phyloP scores from a whole-genome alignment of 768 basidiomycete species.

The Termitomyces sp. region DNA sequence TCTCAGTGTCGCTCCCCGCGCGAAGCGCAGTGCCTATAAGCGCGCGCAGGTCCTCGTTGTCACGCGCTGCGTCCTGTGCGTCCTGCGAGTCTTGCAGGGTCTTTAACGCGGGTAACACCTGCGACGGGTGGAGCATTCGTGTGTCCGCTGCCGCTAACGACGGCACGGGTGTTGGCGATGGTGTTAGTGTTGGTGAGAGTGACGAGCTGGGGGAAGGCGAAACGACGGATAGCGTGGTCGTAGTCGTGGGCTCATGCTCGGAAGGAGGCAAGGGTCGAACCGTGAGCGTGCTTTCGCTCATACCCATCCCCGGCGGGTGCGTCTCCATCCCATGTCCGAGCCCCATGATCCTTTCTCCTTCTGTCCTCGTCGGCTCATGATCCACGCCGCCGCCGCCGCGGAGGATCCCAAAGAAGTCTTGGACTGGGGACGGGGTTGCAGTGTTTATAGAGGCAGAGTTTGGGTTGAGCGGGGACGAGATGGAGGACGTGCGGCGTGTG shows the following conservation, averaged over 20 bases:
- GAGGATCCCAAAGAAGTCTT: conserved; percentile 4
- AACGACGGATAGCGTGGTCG: background rate
- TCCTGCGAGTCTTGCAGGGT: conserved; percentile 32
- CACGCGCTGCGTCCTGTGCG: conserved; percentile 43
- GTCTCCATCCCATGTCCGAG: background rate
- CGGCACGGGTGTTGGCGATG: background rate
- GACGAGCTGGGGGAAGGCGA: background rate
- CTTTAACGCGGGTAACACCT: conserved; percentile 15
- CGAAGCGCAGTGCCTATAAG: conserved; percentile 56
- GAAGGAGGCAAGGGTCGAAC: background rate
- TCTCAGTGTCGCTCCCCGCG: conserved; percentile 55
- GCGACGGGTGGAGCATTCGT: conserved; percentile 7
- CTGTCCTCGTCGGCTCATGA: too few species aligned
- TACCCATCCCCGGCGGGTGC: background rate
- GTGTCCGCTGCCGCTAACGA: too few species aligned
- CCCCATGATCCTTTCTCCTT: background rate
- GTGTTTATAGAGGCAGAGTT: background rate
- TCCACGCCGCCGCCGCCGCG: too few species aligned
- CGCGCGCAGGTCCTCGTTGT: conserved; percentile 50
- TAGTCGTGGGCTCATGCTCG: too few species aligned
- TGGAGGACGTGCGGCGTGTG: too few species aligned
- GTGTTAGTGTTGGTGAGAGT: background rate
- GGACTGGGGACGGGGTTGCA: background rate
- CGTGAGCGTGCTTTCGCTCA: background rate
- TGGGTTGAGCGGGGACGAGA: too few species aligned